phyloP scores from a whole-genome alignment of 1,139 yeast species.

The Saccharomyces hybrid region DNA sequence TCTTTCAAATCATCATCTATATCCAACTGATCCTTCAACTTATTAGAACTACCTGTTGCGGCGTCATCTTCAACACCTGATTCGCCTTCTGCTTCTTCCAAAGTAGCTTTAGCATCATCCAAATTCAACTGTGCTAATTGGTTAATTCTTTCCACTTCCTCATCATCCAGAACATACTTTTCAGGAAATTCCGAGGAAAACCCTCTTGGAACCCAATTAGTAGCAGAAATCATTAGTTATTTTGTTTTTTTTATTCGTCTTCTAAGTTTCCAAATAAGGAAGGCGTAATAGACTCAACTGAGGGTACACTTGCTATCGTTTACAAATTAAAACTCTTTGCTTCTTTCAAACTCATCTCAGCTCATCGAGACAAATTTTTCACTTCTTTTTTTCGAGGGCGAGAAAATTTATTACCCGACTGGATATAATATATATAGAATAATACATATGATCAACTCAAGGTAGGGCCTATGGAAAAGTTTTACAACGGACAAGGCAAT shows the following conservation, averaged over 20 bases:
- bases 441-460: background rate
- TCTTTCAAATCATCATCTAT: constrained; percentile 80
- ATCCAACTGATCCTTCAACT: constrained; percentile 46
- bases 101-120: constrained; percentile 60
- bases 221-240: constrained; percentile 70
- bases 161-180: constrained; percentile 80
- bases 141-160: constrained; percentile 84
- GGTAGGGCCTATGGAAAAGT: background rate
- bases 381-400: background rate
- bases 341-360: constrained; percentile 5
- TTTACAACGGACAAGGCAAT: background rate
- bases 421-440: background rate
- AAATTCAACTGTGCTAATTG: constrained; percentile 78
- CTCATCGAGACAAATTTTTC: constrained; percentile 10
- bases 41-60: constrained; percentile 19
- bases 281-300: background rate
- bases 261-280: background rate
- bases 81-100: constrained; percentile 33
- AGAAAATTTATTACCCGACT: background rate
- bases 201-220: constrained; percentile 95
- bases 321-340: background rate
- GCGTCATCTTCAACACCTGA: constrained; percentile 25
- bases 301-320: background rate
- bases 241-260: background rate
- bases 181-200: constrained; percentile 89